Percentiles rank a stretch among this genome's conserved stretches.
Evolutionary conservation across 805 yeast genomes (phyloP).

Genomic region (Yueomyces sinensis): DNA sequence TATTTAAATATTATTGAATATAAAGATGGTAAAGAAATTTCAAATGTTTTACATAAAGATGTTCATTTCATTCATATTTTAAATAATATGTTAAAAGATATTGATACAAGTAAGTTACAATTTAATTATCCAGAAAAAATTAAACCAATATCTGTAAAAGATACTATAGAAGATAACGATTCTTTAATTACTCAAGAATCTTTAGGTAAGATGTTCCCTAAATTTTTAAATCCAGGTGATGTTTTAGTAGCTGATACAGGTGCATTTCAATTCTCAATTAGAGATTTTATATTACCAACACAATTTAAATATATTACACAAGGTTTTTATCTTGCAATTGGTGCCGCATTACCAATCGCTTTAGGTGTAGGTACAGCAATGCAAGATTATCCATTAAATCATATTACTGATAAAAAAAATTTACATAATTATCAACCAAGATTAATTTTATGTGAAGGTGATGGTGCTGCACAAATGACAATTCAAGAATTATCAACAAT

Average conservation of each 20-base stretch:
- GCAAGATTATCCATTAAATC: constrained; percentile 31
- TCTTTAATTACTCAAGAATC: constrained; percentile 36
- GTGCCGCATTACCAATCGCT: constrained; percentile 77
- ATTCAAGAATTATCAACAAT: constrained; percentile 67
- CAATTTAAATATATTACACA: constrained; percentile 45
- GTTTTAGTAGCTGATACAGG: constrained; percentile 73
- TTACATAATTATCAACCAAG: constrained; percentile 30
- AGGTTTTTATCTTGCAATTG: constrained; percentile 73
- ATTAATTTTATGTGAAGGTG: constrained; percentile 70
- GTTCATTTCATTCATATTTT: constrained; percentile 41
- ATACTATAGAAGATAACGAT: constrained; percentile 1
- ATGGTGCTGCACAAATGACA: constrained; percentile 93
- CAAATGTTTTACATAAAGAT: constrained; percentile 19
- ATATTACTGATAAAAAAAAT: constrained; percentile 16
- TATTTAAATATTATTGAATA: constrained; percentile 34
- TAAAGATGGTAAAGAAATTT: constrained; percentile 2
- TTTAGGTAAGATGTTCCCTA: constrained; percentile 29
- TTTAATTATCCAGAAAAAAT: too few species aligned
- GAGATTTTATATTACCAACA: constrained; percentile 51
- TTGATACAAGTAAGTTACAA: constrained; percentile 24
- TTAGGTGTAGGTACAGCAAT: constrained; percentile 71
- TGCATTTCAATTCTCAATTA: constrained; percentile 64
- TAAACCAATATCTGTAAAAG: neutral
- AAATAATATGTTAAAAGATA: constrained; percentile 24
- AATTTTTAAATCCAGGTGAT: constrained; percentile 47